Percentiles rank a stretch among this genome's conserved stretches.
These are phyloP conservation scores for Termitomyces titanicus DNA, from an alignment of 768 basidiomycete genomes.

Conservation along the genomic window DNA sequence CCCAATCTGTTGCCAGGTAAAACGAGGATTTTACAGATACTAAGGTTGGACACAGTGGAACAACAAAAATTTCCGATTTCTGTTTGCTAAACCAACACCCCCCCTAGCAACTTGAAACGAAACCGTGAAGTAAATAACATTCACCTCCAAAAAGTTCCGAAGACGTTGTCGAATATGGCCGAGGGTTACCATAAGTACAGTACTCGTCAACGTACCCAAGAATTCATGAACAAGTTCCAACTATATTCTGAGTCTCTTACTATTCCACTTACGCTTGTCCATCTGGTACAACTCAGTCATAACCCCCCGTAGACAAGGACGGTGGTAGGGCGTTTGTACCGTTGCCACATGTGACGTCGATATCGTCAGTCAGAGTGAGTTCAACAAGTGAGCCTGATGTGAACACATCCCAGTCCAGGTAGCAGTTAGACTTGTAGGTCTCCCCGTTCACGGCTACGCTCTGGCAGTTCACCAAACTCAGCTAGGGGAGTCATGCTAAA, in stretches of 20 bases:
- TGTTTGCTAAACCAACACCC: too few species aligned
- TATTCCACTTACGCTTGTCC: not conserved
- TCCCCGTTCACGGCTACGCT: constrained; percentile 54
- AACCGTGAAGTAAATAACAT: too few species aligned
- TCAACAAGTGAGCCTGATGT: constrained; percentile 48
- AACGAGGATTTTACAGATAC: too few species aligned
- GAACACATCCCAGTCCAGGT: constrained; percentile 65
- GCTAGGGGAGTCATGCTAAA: not conserved
- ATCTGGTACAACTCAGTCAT: constrained; percentile 25
- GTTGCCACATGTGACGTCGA: constrained; percentile 48
- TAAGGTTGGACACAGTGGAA: too few species aligned
- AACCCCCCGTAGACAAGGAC: constrained; percentile 65
- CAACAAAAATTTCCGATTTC: too few species aligned
- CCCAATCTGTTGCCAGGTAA: too few species aligned
- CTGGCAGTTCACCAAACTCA: constrained; percentile 24
- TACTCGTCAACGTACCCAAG: too few species aligned
- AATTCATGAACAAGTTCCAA: too few species aligned
- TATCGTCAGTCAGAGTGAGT: constrained; percentile 51
- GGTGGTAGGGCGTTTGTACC: constrained; percentile 48
- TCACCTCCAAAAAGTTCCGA: too few species aligned
- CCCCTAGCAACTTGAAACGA: too few species aligned
- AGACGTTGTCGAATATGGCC: too few species aligned
- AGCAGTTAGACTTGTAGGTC: constrained; percentile 61
- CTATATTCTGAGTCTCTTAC: not conserved
- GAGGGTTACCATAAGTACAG: too few species aligned